Base-by-base conservation (phyloP, 345 rosid species). In the Gossypium mustelinum region DNA sequence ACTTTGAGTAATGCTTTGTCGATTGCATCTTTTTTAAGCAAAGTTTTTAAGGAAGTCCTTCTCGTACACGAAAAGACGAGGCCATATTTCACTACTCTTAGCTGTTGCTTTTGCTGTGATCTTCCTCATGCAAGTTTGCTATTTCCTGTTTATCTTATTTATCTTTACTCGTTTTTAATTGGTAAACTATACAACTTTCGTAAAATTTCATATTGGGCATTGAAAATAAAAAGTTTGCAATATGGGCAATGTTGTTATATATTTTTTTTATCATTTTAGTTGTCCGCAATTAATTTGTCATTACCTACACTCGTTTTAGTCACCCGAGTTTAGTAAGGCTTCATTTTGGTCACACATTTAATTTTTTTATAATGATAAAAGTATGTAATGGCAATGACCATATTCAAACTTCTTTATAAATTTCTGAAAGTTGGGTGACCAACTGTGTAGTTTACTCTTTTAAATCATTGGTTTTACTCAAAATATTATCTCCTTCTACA, bases 91-190 rank as follows among this genome's bases (percentile, higher is more conserved):
- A 58, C 86, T 84, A 54, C 83, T 90, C 66, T 76, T 90, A 69
- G 84, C 78, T 39, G 74, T 88, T 67, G 93, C 90, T 11, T 91
- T 93, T 80, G 83, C 78, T 2, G 90, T 91, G 82, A 87, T 93
- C 77, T 73, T 91, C 83, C 88, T 89, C 81, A 89, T 95, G 97
- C 98, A 95, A 97, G 97, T 95, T 85, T n/a, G 76, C 10, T 22
- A 59, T 16, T 51, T 27, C 7, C 18, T 11, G 41, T 54, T 34
- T 1, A 5, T 4, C 7, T 34, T 34, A 5, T 18, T 47, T 51
- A 18, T 5, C 25, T 39, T n/a, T 3, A 39, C 18, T 63, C 39
- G 2, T 45, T 45, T 34, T 4, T 5, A 34, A 4, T 34, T 34
- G 41, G 41, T 34, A 34, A 34, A 5, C 41, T 6, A 34, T 34